phyloP scores from a whole-genome alignment of 768 basidiomycete genomes.

The Pilatotrama ljubarskyi region DNA sequence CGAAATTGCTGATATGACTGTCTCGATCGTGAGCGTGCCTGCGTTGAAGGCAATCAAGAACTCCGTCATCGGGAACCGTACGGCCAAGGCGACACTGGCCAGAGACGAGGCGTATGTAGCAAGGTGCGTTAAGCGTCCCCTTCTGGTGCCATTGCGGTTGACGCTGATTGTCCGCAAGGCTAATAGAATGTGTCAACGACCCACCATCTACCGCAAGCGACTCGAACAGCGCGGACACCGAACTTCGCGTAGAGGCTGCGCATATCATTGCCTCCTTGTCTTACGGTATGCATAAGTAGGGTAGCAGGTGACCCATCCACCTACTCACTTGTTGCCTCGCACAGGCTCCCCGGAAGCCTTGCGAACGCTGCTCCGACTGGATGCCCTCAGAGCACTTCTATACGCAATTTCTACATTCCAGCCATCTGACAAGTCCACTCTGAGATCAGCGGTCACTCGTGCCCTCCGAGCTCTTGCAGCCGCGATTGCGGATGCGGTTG shows the following conservation, averaged over 20 bases:
- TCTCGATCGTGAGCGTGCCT: conserved; percentile 32
- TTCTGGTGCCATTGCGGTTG: not conserved
- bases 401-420: conserved; percentile 56
- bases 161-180: conserved; percentile 36
- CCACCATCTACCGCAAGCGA: conserved; percentile 34
- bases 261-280: conserved; percentile 74
- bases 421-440: conserved; percentile 37
- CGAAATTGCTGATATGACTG: conserved; percentile 26
- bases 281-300: conserved; percentile 46
- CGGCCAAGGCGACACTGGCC: conserved; percentile 62
- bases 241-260: conserved; percentile 69
- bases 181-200: conserved; percentile 61
- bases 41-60: conserved; percentile 73
- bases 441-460: conserved; percentile 62
- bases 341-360: conserved; percentile 65
- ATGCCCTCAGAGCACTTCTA: conserved; percentile 61
- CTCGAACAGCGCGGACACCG: conserved; percentile 43
- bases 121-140: conserved; percentile 41
- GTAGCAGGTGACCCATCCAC: not conserved
- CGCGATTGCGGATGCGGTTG: conserved; percentile 66
- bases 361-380: conserved; percentile 51
- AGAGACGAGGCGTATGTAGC: conserved; percentile 56
- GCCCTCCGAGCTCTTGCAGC: conserved; percentile 59
- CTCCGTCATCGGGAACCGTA: conserved; percentile 75
- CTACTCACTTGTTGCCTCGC: not conserved